phyloP scores from a whole-genome alignment of 805 yeast species.

The Candida insectorum region DNA sequence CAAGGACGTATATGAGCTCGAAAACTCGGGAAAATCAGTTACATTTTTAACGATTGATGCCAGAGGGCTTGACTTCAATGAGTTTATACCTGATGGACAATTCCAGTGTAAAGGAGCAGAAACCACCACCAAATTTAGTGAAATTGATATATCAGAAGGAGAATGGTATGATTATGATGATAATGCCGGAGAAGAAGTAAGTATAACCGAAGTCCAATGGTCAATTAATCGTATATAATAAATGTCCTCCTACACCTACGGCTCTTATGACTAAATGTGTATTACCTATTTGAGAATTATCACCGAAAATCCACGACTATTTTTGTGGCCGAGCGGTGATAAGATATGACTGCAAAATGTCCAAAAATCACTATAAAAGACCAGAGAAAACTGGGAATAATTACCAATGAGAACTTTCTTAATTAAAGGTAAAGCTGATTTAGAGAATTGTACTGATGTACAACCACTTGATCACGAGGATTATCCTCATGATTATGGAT shows the following conservation, averaged over 20 bases:
- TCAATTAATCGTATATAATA: slow-evolving; percentile 39
- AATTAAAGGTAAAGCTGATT: slow-evolving; percentile 9
- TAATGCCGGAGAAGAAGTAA: slow-evolving; percentile 71
- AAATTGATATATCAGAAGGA: slow-evolving; percentile 69
- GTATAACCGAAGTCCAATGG: slow-evolving; percentile 74
- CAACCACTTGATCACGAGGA: slow-evolving; percentile 13
- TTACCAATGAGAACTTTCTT: slow-evolving; percentile 11
- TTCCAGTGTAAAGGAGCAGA: slow-evolving; percentile 57
- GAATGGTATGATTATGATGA: slow-evolving; percentile 98
- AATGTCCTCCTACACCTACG: no score
- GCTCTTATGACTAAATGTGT: no score
- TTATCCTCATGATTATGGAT: slow-evolving; percentile 15
- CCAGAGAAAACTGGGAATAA: no score
- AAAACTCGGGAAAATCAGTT: slow-evolving; percentile 41
- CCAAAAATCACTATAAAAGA: no score
- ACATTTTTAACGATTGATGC: slow-evolving; percentile 70
- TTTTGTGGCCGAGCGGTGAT: no score
- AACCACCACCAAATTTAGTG: slow-evolving; percentile 49
- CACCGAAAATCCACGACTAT: no score
- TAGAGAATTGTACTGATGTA: slow-evolving; percentile 11
- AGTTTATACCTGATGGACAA: slow-evolving; percentile 65
- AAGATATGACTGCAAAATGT: no score
- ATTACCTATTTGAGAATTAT: no score
- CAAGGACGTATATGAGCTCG: slow-evolving; percentile 31
- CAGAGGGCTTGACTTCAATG: slow-evolving; percentile 75